Base-by-base conservation (phyloP, 2,329 filamentous ascomycete genomes). In the Claviceps sp. region DNA sequence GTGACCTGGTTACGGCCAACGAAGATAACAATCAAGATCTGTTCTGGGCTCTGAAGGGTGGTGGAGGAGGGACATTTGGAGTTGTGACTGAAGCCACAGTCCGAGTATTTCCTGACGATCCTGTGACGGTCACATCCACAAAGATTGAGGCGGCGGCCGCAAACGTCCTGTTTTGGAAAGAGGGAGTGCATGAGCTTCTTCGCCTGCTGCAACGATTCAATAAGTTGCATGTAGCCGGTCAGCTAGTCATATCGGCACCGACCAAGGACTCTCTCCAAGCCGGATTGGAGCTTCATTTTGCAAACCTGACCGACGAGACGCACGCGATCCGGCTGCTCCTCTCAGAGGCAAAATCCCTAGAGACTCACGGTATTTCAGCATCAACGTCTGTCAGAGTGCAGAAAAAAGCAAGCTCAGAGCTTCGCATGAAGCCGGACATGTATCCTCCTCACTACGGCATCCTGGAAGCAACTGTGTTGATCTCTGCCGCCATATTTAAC, bases 71-170 rank as follows among this genome's bases (percentile, higher is more conserved):
- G 7, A 50, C 49, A 36, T 50, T 50, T 40, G 49, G 49, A 14
- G 26, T 50, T 13, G 49, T 50, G 30, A 40, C 49, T 18, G 42
- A 50, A 22, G 49, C 49, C 42, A 50, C 49, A 11, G 22, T 50
- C 43, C 42, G 49, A 8, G 41, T 50, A 7, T 50, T 44, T 46
- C 42, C 49, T 30, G 49, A 50, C 36, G 42, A 50, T 26, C 41
- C 49, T 14, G 36, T 50, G 2, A 26, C 30, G 4, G 41, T 50
- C 42, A 40, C 34, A 6, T 4, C 34, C 2, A 38, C 43, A 13
- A 46, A 5, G 5, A 50, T 50, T 11, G 18, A 20, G 20, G 16
- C 49, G 9, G 47, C 37, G 0, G 3, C 30, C 4, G 7, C 6
- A 11, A 48, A 48, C 22, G 13, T 14, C 1, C 22, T 18, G 7